Evolutionary conservation across 805 yeast species (phyloP), one percentile per base, ranked within the genome.

Genomic region (Candida taoyuanica): DNA sequence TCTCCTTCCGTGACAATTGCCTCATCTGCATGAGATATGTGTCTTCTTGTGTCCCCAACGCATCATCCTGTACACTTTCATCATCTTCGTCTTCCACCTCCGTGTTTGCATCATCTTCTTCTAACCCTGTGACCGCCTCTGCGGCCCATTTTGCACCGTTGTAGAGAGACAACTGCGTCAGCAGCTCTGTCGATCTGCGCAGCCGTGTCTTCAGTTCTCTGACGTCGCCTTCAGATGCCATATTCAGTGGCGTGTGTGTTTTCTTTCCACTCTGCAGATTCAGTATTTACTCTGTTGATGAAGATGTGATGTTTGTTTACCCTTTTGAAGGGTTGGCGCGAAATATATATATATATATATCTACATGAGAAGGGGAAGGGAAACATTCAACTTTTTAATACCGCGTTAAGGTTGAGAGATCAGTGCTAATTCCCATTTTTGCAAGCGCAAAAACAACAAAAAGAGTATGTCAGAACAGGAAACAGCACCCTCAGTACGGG

Each of bases 71-170:
- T n/a, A 51, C 48, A 12, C 16, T 7, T 23, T 48, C 61, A 33
- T 53, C 50, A 3, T 38, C 52, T 3, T 45, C 55, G 17, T 37
- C 41, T 15, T 50, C 57, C 13, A 45, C 42, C 7, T 17, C 26
- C 3, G 11, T 12, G 28, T 6, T 21, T 7, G 7, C 14, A 25
- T 25, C 28, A 9, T 9, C 12, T 11, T 25, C 28, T 6, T 25
- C 15, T n/a, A 25, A 11, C 0, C 91, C 94, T 49, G 70, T 72
- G 16, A 83, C 63, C 2, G 95, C 95, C 52, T 87, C 96, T 3
- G 86, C 79, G 1, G 79, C 70, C 95, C 95, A 88, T 64, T 85
- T 85, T 4, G 95, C 76, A 0, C 88, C 79, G 36, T 77, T 78
- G 51, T 71, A 70, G 11, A 87, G 65, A 42, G 83, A 76, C 43